Conservation (phyloP, 148 eudicot species). For the Spergularia bocconei region DNA sequence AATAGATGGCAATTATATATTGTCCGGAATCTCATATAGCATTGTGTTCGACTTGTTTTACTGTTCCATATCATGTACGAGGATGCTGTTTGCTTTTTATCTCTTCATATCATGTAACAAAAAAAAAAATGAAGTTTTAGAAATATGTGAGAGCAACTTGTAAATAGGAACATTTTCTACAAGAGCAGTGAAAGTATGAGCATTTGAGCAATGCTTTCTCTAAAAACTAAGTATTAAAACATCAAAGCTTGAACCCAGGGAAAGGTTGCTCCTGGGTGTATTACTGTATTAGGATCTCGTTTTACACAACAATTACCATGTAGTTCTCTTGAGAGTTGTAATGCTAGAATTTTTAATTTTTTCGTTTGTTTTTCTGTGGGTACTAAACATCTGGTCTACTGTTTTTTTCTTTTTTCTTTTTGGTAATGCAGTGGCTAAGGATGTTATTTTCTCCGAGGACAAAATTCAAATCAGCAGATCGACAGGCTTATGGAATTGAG, state of each 20-base stretch:
- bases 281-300: no score
- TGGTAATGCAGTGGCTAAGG: conserved; percentile 72
- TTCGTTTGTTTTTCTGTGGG: neutral
- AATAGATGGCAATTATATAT: neutral
- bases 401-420: neutral
- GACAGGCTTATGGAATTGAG: conserved; percentile 72
- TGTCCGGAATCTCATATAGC: neutral
- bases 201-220: no score
- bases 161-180: no score
- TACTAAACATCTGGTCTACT: neutral
- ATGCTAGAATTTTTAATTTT: neutral
- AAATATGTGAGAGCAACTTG: neutral
- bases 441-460: conserved; percentile 64
- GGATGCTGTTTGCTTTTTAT: neutral
- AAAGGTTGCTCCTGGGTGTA: neutral
- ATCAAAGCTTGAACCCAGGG: neutral
- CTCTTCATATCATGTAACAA: neutral
- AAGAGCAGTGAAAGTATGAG: no score
- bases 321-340: no score
- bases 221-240: neutral
- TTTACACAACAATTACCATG: no score
- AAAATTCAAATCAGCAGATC: conserved; percentile 67
- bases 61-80: neutral
- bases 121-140: neutral
- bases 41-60: neutral